Percentiles rank a stretch among this genome's conserved stretches.
Evolutionary conservation across 345 rosid species (phyloP).

Genomic region (Kernera saxatilis): DNA sequence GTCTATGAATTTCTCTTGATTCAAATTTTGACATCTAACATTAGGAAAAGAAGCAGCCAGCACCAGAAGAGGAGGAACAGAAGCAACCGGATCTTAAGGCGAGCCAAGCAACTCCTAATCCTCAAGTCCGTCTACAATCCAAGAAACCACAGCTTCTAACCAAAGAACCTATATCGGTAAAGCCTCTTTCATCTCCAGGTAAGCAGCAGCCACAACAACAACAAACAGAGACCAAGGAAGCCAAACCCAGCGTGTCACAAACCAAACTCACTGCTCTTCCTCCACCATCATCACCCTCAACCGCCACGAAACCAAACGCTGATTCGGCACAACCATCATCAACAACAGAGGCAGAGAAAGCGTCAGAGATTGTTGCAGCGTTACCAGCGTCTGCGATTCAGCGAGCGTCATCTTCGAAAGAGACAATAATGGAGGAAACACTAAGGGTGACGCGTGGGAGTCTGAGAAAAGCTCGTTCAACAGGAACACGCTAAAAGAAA

Average conservation of each 20-base stretch:
- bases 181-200: slow-evolving; percentile 19
- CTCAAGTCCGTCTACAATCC: slow-evolving; percentile 7
- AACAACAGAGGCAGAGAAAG: slow-evolving; percentile 36
- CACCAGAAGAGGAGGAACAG: slow-evolving; percentile 17
- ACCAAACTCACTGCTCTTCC: slow-evolving; percentile 11
- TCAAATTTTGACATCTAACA: slow-evolving; percentile 2
- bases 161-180: slow-evolving; percentile 30
- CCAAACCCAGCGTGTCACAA: slow-evolving; percentile 27
- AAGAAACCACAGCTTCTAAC: slow-evolving; percentile 26
- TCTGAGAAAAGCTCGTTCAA: slow-evolving; percentile 51
- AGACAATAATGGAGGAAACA: slow-evolving; percentile 50
- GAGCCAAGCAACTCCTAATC: slow-evolving; percentile 8
- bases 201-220: slow-evolving; percentile 19
- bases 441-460: slow-evolving; percentile 42
- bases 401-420: slow-evolving; percentile 39
- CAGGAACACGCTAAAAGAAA: slow-evolving; percentile 16
- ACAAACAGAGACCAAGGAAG: slow-evolving; percentile 20
- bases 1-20: neutral
- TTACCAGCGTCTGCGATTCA: slow-evolving; percentile 37
- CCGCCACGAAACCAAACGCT: slow-evolving; percentile 15
- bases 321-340: slow-evolving; percentile 21
- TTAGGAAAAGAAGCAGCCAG: slow-evolving; percentile 35
- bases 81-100: slow-evolving; percentile 24
- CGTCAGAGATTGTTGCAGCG: slow-evolving; percentile 38
- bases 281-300: slow-evolving; percentile 20